Evolutionary conservation across 148 eudicot genomes (phyloP), one percentile per base, ranked within the genome.

Genomic region (Talinum fruticosum): DNA sequence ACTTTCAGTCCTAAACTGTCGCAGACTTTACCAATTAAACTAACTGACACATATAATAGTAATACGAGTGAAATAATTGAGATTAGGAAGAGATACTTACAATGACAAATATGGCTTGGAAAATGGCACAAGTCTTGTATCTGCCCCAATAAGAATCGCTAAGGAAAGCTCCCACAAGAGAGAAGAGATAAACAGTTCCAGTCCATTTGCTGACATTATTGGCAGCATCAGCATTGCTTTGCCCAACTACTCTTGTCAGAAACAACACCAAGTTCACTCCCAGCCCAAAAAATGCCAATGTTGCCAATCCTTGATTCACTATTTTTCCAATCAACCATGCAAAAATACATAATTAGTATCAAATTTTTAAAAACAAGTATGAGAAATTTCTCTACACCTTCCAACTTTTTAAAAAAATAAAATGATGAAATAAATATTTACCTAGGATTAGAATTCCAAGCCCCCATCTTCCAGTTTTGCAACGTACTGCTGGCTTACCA

Each of bases 121-220:
- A 91, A 33, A 91, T 79, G 77, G 93, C 87, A 80, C 96, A 91
- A 24, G 90, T 87, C 30, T 82, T 89, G 87, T 86, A 91, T 72
- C 96, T 69, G 15, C 96, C 96, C 96, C 89, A 91, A 47, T 91
- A 91, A 51, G 96, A 91, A 66, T 91, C 96, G 67, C 96, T 91
- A 28, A 91, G 91, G 81, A 91, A 88, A 16, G 93, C 93, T 57
- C 96, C 96, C 26, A 88, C 72, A 33, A 91, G 89, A 71, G 96
- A 89, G 81, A 88, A 91, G 36, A 91, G 68, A 69, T 89, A 91
- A 51, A 88, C 91, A 8, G 93, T 91, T 79, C 96, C 96, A 34
- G 93, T 91, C 97, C 96, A 91, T 85, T 88, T 91, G 87, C 96
- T 91, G 4, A 91, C 96, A 38, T 76, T 87, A 49, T 91, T 91